A percentile compares a stretch with the other conserved stretches of the same genome.
These are phyloP conservation scores for Cardiospermum halicacabum DNA, from an alignment of 345 rosid genomes.

Conservation along the genomic window DNA sequence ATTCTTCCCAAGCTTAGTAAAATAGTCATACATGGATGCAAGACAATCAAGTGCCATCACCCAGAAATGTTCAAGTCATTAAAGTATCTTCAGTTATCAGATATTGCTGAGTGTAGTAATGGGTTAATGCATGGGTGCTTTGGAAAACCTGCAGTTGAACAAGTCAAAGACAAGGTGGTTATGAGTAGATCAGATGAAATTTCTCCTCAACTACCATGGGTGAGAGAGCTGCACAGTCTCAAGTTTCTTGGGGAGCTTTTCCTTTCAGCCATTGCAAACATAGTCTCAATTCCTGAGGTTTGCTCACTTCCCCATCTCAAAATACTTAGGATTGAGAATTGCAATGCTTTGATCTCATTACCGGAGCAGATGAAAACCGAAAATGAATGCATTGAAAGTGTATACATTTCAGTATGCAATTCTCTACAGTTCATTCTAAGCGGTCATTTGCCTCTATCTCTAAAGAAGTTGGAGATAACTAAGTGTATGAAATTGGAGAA, in stretches of 20 bases:
- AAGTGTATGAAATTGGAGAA: slow-evolving; percentile 10
- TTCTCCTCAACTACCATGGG: neutral
- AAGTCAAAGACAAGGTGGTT: no score
- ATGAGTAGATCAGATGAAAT: no score
- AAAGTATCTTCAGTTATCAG: neutral
- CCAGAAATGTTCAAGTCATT: neutral
- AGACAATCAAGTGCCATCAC: neutral
- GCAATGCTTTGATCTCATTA: neutral
- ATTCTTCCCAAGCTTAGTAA: neutral
- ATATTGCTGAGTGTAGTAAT: neutral
- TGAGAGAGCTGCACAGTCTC: neutral
- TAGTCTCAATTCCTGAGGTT: neutral
- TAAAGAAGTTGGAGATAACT: neutral
- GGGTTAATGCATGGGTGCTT: neutral
- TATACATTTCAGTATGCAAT: neutral
- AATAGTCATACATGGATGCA: neutral
- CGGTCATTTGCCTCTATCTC: neutral
- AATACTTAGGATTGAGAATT: neutral
- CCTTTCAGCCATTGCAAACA: neutral
- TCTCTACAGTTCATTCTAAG: neutral
- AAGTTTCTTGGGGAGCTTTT: neutral
- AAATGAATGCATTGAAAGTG: neutral
- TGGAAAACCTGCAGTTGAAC: no score
- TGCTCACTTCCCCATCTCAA: neutral
- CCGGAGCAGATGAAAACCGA: neutral